phyloP scores from a whole-genome alignment of 352 stramenopile genomes.

The Pythium rhizo-oryzae region DNA sequence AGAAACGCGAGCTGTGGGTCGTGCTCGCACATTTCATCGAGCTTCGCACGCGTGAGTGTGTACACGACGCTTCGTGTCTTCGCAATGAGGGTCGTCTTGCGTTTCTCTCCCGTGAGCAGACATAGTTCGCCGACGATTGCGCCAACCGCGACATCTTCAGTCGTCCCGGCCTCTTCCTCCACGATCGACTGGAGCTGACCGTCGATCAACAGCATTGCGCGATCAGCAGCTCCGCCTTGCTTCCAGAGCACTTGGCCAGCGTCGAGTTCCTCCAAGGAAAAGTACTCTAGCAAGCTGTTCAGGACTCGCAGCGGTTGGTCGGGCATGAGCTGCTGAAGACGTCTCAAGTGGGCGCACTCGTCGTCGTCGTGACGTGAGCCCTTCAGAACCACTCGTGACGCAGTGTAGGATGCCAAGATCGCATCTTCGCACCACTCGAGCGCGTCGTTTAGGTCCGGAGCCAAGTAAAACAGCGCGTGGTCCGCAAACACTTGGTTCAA shows the following conservation, averaged over 20 bases:
- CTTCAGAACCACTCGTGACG: conserved; percentile 22
- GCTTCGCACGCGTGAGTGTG: conserved; percentile 55
- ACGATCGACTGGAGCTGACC: conserved; percentile 68
- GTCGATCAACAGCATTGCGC: conserved; percentile 63
- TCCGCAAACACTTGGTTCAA: conserved; percentile 58
- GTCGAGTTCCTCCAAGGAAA: conserved; percentile 61
- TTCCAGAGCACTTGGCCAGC: conserved; percentile 69
- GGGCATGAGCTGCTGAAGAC: conserved; percentile 69
- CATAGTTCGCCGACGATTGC: conserved; percentile 80
- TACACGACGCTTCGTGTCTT: conserved; percentile 66
- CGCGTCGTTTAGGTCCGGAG: conserved; percentile 60
- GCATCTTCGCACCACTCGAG: conserved; percentile 77
- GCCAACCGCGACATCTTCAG: conserved; percentile 67
- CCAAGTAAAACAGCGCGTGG: conserved; percentile 53
- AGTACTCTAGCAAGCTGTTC: conserved; percentile 74
- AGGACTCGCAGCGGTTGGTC: conserved; percentile 64
- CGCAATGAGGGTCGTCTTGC: conserved; percentile 75
- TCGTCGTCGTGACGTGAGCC: conserved; percentile 41
- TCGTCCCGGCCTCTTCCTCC: conserved; percentile 81
- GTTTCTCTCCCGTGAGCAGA: conserved; percentile 79
- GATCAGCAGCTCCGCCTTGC: conserved; percentile 60
- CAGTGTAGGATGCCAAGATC: conserved; percentile 48
- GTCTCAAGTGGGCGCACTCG: conserved; percentile 53
- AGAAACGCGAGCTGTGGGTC: conserved; percentile 74
- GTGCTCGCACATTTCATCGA: conserved; percentile 63